Base-by-base conservation (phyloP, 2,329 filamentous ascomycete species). In the Scortechinia acanthostroma region DNA sequence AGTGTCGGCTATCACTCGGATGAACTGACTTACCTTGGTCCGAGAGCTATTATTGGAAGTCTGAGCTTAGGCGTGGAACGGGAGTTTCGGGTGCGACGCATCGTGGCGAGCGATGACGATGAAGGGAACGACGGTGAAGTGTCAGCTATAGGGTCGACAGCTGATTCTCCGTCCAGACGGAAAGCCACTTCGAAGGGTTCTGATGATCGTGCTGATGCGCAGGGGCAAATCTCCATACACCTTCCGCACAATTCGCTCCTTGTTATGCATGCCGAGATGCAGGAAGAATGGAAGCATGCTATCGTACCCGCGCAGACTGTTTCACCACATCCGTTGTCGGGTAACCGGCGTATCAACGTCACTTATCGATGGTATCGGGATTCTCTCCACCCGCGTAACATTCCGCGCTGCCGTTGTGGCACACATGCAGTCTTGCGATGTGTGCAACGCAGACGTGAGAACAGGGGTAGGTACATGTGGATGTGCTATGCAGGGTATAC, bases 181-280 rank as follows among this genome's bases (percentile, higher is more conserved):
- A 15, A 52, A 65, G 44, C 55, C 58, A 22, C 50, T 33, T n/a
- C n/a, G n/a, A n/a, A n/a, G n/a, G n/a, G n/a, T n/a, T n/a, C n/a
- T n/a, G 48, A 57, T 57, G 61, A 65, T 2, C 66, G 72, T 13
- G 68, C 76, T 2, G 84, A 93, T 51, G 73, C 76, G 0, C 80
- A 87, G 55, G 91, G 91, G 3, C 91, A 95, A 58, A 91, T 97
- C 47, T 82, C 89, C 1, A 93, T 97, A 37, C 89, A 96, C 54
- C 78, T 97, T 0, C 91, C 91, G 0, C 93, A 97, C 62, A 97
- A 97, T 61, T 94, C 88, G 1, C 74, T 97, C 0, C 73, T 98
- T 0, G 73, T 97, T 6, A 97, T 98, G 93, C 91, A 97, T 57
- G 91, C 91, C 1, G 89, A 95, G 58, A 97, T 95, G 88, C 91